Evolutionary conservation across 805 yeast genomes (phyloP).

Genomic region (Metschnikowia bowlesiae): DNA sequence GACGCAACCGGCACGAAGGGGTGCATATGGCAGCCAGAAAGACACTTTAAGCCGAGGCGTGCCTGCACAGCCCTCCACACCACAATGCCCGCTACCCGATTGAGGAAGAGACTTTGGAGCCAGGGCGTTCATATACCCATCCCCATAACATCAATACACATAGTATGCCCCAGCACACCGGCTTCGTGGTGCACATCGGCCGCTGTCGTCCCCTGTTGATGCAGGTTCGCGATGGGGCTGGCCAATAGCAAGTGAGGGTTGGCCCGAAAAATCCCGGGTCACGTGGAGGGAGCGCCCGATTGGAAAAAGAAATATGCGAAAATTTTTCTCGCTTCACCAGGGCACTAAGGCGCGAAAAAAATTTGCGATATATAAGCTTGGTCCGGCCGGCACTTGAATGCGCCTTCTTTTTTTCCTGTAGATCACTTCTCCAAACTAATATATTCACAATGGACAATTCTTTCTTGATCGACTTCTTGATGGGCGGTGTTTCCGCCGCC

Average conservation of each 20-base stretch:
- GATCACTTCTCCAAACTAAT: constrained; percentile 10
- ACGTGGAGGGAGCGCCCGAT: constrained; percentile 17
- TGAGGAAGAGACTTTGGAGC: neutral
- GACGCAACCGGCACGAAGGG: constrained; percentile 1
- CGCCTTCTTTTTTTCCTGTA: constrained; percentile 10
- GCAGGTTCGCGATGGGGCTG: constrained; percentile 1
- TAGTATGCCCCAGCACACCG: neutral
- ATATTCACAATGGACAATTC: constrained; percentile 22
- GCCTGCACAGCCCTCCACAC: neutral
- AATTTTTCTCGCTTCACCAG: constrained; percentile 10
- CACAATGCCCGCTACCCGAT: neutral
- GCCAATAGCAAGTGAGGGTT: constrained; percentile 10
- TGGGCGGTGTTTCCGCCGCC: constrained; percentile 99
- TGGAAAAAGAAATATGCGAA: constrained; percentile 9
- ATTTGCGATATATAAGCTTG: constrained; percentile 15
- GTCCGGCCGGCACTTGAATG: constrained; percentile 5
- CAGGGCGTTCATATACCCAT: neutral
- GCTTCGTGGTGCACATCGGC: neutral
- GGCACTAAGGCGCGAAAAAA: constrained; percentile 13
- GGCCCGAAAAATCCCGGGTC: constrained; percentile 19
- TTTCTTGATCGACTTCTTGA: constrained; percentile 55
- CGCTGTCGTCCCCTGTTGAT: neutral
- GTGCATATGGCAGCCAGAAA: neutral
- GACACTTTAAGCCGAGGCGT: neutral
- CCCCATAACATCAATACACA: neutral